Evolutionary conservation across 2,329 filamentous ascomycete species (phyloP), one percentile per base, ranked within the genome.

Genomic region (Pyrenophora teres): DNA sequence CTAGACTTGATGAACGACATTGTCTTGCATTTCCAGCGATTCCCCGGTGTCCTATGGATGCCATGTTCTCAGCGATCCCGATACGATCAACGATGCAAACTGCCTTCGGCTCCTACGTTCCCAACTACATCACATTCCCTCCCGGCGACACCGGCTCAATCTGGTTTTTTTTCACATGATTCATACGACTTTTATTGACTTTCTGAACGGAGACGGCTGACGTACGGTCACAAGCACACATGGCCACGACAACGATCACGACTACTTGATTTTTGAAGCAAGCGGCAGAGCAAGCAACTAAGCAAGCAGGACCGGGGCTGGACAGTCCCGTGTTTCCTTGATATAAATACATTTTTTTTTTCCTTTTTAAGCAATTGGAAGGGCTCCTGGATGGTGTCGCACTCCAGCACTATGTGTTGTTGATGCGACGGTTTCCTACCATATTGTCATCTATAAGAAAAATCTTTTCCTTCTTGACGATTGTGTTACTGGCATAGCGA

Each of bases 401-500:
- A 50, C 40, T 60, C 52, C 40, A 53, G 46, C 45, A 49, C 32
- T 49, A 18, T 38, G 33, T 55, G 40, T 49, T 53, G 46, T 53
- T 41, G 46, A 44, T 30, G 50, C 35, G 36, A 43, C 40, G 30
- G 12, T 23, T n/a, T 21, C 30, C 40, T 21, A 9, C 31, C 31
- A 45, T 23, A 45, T 10, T 15, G 33, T 40, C 46, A 19, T 38
- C 39, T 40, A 48, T 39, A 30, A 33, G 46, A 52, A 52, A 39
- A 52, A 52, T 42, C 16, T 46, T 50, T 55, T 52, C 40, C 51
- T 59, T 64, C 64, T 58, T 68, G 50, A 69, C 46, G 65, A 70
- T 67, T 71, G 67, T 73, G 68, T 72, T 71, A 70, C 56, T 67
- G 69, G 69, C 69, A 72, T 73, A 72, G 70, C 70, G 70, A 70